These are phyloP conservation scores for Rhodotorula sp. DNA, from an alignment of 1,284 basidiomycete species.

Conservation along the genomic window DNA sequence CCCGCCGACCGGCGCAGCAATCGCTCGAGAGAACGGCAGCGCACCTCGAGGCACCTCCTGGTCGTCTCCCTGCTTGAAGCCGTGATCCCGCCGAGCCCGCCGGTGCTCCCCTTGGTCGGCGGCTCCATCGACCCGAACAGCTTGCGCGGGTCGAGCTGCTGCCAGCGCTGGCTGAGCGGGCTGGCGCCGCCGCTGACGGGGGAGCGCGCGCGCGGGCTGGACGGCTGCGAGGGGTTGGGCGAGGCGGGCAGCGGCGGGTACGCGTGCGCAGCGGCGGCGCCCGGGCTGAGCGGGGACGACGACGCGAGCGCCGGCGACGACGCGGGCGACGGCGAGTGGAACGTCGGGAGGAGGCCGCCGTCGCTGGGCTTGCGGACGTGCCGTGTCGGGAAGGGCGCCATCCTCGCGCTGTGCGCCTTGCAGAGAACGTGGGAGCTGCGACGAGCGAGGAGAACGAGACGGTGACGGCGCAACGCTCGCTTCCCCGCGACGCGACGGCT, in stretches of 20 bases:
- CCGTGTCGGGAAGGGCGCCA: constrained; percentile 27
- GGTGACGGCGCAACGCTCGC: too few species aligned
- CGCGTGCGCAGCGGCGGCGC: neutral
- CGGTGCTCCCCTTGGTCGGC: constrained; percentile 8
- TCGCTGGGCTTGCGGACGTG: neutral
- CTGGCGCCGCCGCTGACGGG: constrained; percentile 2
- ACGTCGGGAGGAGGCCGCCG: constrained; percentile 6
- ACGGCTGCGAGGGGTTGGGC: neutral
- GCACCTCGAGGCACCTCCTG: constrained; percentile 24
- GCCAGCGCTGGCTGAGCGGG: neutral
- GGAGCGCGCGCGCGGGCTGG: constrained; percentile 1
- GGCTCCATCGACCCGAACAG: constrained; percentile 18
- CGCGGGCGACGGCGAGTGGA: constrained; percentile 4
- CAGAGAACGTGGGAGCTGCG: neutral
- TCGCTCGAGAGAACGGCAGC: neutral
- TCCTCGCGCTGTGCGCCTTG: neutral
- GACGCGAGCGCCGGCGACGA: too few species aligned
- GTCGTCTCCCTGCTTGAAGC: constrained; percentile 19
- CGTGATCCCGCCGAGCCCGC: constrained; percentile 20
- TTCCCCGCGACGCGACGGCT: too few species aligned
- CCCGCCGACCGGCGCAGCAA: neutral
- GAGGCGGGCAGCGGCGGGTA: constrained; percentile 19
- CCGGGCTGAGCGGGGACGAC: neutral
- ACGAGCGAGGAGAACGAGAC: neutral
- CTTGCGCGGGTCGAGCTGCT: constrained; percentile 14